phyloP scores from a whole-genome alignment of 306 rosid genomes.

The Cicer bijugum region DNA sequence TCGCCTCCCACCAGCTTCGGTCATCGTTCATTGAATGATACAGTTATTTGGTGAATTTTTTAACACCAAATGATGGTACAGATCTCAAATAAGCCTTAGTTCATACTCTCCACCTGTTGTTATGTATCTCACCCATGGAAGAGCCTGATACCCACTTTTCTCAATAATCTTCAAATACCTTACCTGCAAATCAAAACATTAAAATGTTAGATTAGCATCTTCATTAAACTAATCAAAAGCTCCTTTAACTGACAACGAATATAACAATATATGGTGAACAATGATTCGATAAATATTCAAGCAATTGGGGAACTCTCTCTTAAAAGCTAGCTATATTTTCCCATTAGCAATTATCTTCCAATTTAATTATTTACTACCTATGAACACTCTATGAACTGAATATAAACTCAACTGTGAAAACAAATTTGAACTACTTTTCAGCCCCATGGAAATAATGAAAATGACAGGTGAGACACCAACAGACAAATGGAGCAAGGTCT shows the following conservation, averaged over 20 bases:
- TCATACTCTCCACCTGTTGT: slow-evolving; percentile 99
- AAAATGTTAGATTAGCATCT: slow-evolving; percentile 18
- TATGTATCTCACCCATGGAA: slow-evolving; percentile 99
- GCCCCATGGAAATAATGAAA: slow-evolving; percentile 27
- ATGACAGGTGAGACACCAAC: slow-evolving; percentile 34
- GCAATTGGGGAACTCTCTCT: not conserved
- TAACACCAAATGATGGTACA: slow-evolving; percentile 39
- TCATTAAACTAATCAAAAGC: slow-evolving; percentile 23
- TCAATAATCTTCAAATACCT: slow-evolving; percentile 98
- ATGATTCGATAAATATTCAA: not conserved
- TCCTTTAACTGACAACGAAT: slow-evolving; percentile 1
- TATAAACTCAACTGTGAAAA: slow-evolving; percentile 29
- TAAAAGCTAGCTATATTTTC: slow-evolving; percentile 1
- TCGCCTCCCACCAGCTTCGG: slow-evolving; percentile 44
- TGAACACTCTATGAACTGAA: slow-evolving; percentile 21
- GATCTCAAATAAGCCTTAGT: slow-evolving; percentile 78
- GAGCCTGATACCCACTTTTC: slow-evolving; percentile 99
- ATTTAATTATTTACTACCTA: not conserved
- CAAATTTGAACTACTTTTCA: slow-evolving; percentile 19
- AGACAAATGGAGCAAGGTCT: not conserved
- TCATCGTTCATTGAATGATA: slow-evolving; percentile 42
- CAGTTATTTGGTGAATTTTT: slow-evolving; percentile 38
- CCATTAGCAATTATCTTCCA: not conserved
- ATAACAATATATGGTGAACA: not conserved
- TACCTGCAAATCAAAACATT: slow-evolving; percentile 65